Base-by-base conservation (phyloP, 192 early-diverging fungal species). In the Coemansia nantahalensis region DNA sequence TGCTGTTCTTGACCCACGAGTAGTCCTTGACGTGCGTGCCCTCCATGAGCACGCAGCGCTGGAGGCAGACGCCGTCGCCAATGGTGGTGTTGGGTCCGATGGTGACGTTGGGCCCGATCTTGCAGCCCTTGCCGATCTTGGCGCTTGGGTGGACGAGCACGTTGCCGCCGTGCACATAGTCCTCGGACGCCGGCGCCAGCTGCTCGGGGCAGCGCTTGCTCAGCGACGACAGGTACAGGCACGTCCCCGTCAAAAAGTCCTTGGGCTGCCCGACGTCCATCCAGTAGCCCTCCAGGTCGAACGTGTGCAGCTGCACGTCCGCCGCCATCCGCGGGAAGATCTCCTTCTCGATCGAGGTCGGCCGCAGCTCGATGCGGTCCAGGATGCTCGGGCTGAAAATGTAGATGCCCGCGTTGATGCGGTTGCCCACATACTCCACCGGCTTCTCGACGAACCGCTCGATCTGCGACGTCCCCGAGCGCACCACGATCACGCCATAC, bases 221-320 rank as follows among this genome's bases (percentile, higher is more conserved):
- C 50, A 99, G 50, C 53, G 90, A 88, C 18, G 83, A 68, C 43
- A 99, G 84, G 71, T 97, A 98, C 44, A 99, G 80, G 47, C 90
- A 91, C 19, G 91, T 92, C 21, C 97, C 97, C 5, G 87, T 93
- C 62, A 99, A 80, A 69, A 87, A 99, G 72, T 99, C 97, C 74
- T 94, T 95, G 46, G 97, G 97, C 72, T 99, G 97, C 32, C 97
- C 97, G 51, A 99, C 95, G 68, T 99, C 97, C 86, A 94, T 94
- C 97, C 97, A 99, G 84, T 90, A 97, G 55, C 94, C 94, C 36
- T 91, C 87, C 42, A 99, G 82, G 28, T 91, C 90, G 65, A 95
- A 94, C 18, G 90, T 83, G 81, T 97, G 92, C 41, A 99, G 83
- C 73, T 95, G 83, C 23, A 54, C 49, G 59, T 94, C 97, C 7